A percentile compares a stretch with the other conserved stretches of the same genome.
phyloP scores from a whole-genome alignment of 148 eudicot genomes.

The Camellia lanceoleosa region DNA sequence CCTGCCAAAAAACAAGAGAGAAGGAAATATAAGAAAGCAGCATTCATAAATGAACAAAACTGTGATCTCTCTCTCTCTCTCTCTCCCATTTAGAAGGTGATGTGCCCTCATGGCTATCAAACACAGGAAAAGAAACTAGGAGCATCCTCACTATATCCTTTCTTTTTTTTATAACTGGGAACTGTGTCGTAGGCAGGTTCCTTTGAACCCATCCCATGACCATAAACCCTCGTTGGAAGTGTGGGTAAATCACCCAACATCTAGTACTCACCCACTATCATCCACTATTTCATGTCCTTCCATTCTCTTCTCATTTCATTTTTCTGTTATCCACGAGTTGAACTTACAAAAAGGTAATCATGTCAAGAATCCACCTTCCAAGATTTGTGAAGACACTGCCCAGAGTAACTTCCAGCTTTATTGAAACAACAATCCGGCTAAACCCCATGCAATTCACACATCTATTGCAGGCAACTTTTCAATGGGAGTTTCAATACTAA shows the following conservation, averaged over 20 bases:
- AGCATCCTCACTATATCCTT: neutral
- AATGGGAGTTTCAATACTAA: neutral
- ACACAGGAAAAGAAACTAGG: slow-evolving; percentile 6
- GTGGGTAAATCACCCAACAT: no score
- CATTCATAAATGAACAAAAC: neutral
- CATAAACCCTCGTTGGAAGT: no score
- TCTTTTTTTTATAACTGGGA: no score
- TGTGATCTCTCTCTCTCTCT: neutral
- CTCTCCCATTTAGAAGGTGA: neutral
- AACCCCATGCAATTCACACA: neutral
- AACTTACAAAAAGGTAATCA: neutral
- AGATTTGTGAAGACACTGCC: neutral
- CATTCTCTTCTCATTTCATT: neutral
- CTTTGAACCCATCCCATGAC: no score
- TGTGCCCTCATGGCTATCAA: neutral
- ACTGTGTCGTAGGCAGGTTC: no score
- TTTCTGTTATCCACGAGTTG: neutral
- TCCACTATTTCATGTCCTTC: neutral
- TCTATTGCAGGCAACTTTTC: neutral
- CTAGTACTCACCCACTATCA: no score
- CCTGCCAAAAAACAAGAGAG: slow-evolving; percentile 32
- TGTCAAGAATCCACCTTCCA: neutral
- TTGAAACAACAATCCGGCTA: neutral
- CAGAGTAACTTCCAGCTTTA: neutral
- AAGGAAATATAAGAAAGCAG: neutral